phyloP scores from a whole-genome alignment of 371 early-diverging fungal genomes.

The Mortierella sp. region DNA sequence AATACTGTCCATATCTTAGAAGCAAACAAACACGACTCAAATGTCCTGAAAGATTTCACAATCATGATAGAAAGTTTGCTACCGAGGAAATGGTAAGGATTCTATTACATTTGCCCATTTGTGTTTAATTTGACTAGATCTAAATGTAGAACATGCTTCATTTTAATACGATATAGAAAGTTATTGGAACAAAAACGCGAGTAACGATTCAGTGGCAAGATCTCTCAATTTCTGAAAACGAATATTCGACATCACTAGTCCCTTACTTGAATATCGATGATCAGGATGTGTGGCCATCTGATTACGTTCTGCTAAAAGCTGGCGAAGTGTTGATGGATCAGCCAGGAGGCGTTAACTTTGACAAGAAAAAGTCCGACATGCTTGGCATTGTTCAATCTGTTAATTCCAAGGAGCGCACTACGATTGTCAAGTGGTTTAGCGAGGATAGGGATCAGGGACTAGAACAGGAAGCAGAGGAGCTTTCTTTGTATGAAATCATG shows the following conservation, averaged over 20 bases:
- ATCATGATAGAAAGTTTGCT: constrained; percentile 36
- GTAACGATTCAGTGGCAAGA: constrained; percentile 66
- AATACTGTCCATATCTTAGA: constrained; percentile 41
- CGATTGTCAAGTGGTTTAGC: constrained; percentile 60
- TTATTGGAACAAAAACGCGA: constrained; percentile 56
- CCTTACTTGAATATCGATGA: constrained; percentile 64
- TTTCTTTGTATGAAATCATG: constrained; percentile 53
- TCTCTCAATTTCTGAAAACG: constrained; percentile 41
- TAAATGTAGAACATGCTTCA: background rate
- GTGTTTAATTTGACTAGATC: background rate
- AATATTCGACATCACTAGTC: constrained; percentile 46
- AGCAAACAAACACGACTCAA: constrained; percentile 39
- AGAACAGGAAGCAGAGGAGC: constrained; percentile 42
- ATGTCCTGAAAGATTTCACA: constrained; percentile 39
- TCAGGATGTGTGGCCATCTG: constrained; percentile 65
- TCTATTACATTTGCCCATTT: background rate
- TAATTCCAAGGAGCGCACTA: constrained; percentile 57
- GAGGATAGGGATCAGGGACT: constrained; percentile 55
- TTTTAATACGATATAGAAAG: constrained; percentile 29
- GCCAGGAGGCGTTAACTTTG: constrained; percentile 45
- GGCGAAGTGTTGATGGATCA: constrained; percentile 52
- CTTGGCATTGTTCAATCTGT: constrained; percentile 60
- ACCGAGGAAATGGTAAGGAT: constrained; percentile 49
- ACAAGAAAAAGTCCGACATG: constrained; percentile 50
- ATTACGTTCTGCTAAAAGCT: constrained; percentile 55